These are phyloP conservation scores for Crataegus laevigata DNA, from an alignment of 306 rosid genomes.

Conservation along the genomic window DNA sequence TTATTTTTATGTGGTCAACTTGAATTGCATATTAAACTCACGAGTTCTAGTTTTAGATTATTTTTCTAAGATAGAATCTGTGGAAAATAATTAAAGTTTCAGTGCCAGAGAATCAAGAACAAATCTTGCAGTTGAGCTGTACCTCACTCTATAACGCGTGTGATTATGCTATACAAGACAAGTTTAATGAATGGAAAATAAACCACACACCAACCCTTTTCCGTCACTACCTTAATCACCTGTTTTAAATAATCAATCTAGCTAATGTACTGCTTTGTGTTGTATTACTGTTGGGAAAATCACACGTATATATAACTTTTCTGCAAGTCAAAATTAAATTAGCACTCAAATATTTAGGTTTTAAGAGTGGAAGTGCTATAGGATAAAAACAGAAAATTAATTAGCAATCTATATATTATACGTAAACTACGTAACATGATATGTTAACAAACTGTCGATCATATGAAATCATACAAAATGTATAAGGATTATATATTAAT, in stretches of 20 bases:
- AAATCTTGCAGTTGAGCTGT: constrained; percentile 13
- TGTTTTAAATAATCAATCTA: background rate
- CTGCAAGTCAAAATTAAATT: background rate
- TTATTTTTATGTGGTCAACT: too few species aligned
- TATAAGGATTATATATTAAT: background rate
- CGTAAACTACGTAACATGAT: too few species aligned
- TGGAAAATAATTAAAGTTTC: background rate
- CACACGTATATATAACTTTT: background rate
- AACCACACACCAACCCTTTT: constrained; percentile 8
- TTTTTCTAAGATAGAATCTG: background rate
- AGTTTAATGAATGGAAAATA: background rate
- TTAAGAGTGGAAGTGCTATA: background rate
- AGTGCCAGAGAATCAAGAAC: background rate
- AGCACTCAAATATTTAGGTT: background rate
- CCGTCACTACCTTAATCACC: background rate
- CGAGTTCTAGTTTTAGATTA: background rate
- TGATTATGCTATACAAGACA: constrained; percentile 6
- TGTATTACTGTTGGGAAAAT: background rate
- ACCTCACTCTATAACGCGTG: constrained; percentile 14
- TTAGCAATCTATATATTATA: background rate
- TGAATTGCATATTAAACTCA: background rate
- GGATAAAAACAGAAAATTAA: background rate
- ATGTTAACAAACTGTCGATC: background rate
- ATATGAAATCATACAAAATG: background rate
- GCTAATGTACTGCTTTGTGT: background rate